phyloP scores from a whole-genome alignment of 306 rosid species.

The Trichosanthes truncata region DNA sequence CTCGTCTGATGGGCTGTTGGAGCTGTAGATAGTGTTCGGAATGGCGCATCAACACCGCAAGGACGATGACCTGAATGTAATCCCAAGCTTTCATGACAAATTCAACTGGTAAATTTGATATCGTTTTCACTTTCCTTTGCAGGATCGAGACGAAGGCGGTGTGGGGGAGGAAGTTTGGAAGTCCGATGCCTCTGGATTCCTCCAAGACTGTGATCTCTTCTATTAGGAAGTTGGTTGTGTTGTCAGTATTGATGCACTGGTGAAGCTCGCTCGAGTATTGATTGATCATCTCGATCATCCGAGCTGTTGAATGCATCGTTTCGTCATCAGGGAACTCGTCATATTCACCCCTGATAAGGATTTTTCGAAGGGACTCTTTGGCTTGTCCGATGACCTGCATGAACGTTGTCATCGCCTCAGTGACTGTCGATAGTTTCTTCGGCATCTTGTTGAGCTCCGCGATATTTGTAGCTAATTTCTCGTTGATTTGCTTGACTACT shows the following conservation, averaged over 20 bases:
- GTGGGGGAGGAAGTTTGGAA: constrained; percentile 14
- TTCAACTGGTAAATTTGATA: constrained; percentile 2
- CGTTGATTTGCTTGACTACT: constrained; percentile 33
- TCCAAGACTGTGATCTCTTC: constrained; percentile 16
- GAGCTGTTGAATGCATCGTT: constrained; percentile 17
- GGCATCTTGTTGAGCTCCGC: constrained; percentile 21
- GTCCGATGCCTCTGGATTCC: constrained; percentile 15
- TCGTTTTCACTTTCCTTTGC: constrained; percentile 3
- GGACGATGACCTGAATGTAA: constrained; percentile 7
- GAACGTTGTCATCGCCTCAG: constrained; percentile 22
- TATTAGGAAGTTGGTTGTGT: background rate
- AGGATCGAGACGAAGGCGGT: constrained; percentile 10
- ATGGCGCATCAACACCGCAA: constrained; percentile 13
- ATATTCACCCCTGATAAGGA: constrained; percentile 12
- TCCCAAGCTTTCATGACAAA: constrained; percentile 13
- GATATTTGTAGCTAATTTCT: constrained; percentile 12
- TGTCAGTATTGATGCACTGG: background rate
- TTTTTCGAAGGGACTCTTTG: constrained; percentile 29
- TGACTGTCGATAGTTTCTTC: constrained; percentile 11
- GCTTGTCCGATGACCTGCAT: constrained; percentile 33
- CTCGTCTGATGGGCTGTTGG: constrained; percentile 12
- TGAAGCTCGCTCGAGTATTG: constrained; percentile 8
- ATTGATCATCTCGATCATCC: constrained; percentile 8
- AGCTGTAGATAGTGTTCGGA: constrained; percentile 15
- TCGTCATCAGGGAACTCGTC: constrained; percentile 11